These are phyloP conservation scores for Bathelium albidoporum DNA, from an alignment of 495 filamentous ascomycete genomes.

Conservation along the genomic window DNA sequence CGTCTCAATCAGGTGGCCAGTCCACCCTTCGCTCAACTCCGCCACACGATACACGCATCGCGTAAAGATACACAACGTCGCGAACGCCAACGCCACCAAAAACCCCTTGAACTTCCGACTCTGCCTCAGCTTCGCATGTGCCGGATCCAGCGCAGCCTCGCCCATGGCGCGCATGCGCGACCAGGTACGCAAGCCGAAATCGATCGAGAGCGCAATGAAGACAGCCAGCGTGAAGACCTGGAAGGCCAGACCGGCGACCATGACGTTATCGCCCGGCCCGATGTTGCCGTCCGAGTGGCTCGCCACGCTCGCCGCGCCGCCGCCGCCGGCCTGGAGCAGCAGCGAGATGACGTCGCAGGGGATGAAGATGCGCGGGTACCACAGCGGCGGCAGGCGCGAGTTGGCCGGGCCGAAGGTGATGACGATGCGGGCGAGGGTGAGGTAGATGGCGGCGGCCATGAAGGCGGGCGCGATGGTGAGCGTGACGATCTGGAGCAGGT, in stretches of 20 bases:
- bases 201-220: conserved; percentile 23
- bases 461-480: conserved; percentile 49
- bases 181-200: conserved; percentile 23
- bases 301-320: conserved; percentile 30
- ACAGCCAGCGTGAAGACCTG: conserved; percentile 28
- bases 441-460: conserved; percentile 49
- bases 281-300: conserved; percentile 17
- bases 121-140: conserved; percentile 13
- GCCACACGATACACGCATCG: conserved; percentile 42
- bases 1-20: conserved; percentile 33
- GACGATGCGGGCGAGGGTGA: conserved; percentile 40
- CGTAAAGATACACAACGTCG: conserved; percentile 37
- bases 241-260: conserved; percentile 28
- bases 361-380: conserved; percentile 46
- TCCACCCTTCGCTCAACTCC: conserved; percentile 40
- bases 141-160: conserved; percentile 8
- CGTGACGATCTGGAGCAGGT: conserved; percentile 36
- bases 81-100: conserved; percentile 33
- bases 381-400: conserved; percentile 42
- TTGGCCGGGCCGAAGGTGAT: conserved; percentile 37
- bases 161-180: neutral
- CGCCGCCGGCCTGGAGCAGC: conserved; percentile 42
- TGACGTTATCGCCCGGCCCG: conserved; percentile 23
- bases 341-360: conserved; percentile 42
- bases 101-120: conserved; percentile 34